Conservation (phyloP, 2,329 filamentous ascomycete genomes). For the Aspergillus caelatus region DNA sequence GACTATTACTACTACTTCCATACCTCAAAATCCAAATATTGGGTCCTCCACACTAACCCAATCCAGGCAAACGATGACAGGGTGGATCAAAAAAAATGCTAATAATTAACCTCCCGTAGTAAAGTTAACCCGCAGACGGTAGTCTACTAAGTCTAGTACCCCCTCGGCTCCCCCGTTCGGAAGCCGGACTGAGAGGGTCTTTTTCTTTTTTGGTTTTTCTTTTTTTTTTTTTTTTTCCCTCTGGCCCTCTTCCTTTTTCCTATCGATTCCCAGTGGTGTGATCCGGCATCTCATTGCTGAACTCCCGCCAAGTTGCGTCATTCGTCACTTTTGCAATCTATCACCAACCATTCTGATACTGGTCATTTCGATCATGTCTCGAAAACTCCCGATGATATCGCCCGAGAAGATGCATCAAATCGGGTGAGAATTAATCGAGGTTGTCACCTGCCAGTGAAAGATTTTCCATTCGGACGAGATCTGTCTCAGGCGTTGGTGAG, state of each 20-base stretch:
- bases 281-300: constrained; percentile 17
- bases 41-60: not conserved
- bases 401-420: not conserved
- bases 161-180: constrained; percentile 15
- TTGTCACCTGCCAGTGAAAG: not conserved
- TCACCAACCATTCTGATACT: not conserved
- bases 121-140: constrained; percentile 11
- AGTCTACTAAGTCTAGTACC: not conserved
- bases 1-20: not conserved
- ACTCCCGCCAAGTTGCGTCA: not conserved
- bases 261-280: constrained; percentile 18
- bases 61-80: constrained; percentile 1
- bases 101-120: constrained; percentile 16
- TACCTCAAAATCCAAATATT: not conserved
- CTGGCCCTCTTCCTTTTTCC: not conserved
- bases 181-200: constrained; percentile 17
- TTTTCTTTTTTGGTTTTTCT: not conserved
- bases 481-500: not conserved
- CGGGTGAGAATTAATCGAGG: not conserved
- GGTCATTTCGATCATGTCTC: not conserved
- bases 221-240: not conserved
- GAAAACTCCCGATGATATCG: constrained; percentile 5
- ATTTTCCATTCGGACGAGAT: constrained; percentile 1
- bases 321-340: not conserved
- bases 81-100: not conserved